Conservation (phyloP, 2,329 filamentous ascomycete species). For the Tolypocladium ophioglossoides region DNA sequence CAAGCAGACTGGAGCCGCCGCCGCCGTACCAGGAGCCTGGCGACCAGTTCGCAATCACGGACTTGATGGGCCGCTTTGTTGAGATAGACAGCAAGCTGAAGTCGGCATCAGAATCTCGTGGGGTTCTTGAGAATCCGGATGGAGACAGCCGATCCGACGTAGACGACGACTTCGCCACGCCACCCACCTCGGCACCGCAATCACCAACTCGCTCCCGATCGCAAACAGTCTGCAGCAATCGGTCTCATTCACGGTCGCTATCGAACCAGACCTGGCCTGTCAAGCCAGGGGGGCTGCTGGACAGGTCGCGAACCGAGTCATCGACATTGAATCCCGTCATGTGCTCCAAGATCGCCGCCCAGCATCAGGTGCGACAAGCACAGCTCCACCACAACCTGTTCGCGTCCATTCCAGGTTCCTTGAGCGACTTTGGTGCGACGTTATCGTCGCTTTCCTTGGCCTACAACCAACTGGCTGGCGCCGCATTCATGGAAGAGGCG, state of each 20-base stretch:
- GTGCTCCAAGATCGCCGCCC: slow-evolving; percentile 43
- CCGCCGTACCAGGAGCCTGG: slow-evolving; percentile 26
- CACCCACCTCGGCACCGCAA: slow-evolving; percentile 41
- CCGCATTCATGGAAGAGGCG: slow-evolving; percentile 53
- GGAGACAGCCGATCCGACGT: slow-evolving; percentile 39
- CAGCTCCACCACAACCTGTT: slow-evolving; percentile 73
- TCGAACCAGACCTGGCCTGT: slow-evolving; percentile 38
- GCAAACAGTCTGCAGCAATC: slow-evolving; percentile 32
- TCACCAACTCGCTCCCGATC: slow-evolving; percentile 39
- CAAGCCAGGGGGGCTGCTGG: slow-evolving; percentile 52
- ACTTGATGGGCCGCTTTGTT: slow-evolving; percentile 17
- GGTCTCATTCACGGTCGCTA: slow-evolving; percentile 33
- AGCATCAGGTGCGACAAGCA: slow-evolving; percentile 43
- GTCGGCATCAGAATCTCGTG: not conserved
- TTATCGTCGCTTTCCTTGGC: slow-evolving; percentile 64
- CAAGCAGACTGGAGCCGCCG: slow-evolving; percentile 52
- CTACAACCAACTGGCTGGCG: slow-evolving; percentile 59
- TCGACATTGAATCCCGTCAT: slow-evolving; percentile 48
- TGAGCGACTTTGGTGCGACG: slow-evolving; percentile 61
- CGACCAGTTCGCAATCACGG: slow-evolving; percentile 9
- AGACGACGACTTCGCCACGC: slow-evolving; percentile 45
- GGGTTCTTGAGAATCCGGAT: slow-evolving; percentile 16
- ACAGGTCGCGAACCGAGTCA: slow-evolving; percentile 57
- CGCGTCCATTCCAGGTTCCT: slow-evolving; percentile 54
- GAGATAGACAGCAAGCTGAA: slow-evolving; percentile 15